Evolutionary conservation across 345 rosid species (phyloP), one percentile per base, ranked within the genome.

Genomic region (Arabidopsis suecica): DNA sequence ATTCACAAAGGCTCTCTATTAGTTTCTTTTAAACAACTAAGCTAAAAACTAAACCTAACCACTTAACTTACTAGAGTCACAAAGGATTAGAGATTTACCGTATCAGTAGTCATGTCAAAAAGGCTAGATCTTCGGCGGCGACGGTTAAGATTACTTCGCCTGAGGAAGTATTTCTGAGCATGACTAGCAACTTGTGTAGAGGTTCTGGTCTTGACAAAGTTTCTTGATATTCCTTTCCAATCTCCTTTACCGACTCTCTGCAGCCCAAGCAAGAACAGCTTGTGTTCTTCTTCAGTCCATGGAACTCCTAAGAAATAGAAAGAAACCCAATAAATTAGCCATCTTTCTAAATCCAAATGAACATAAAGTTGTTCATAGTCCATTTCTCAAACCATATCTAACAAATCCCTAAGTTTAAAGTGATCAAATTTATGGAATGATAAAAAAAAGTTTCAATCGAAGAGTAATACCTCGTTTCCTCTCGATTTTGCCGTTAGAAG

Each of bases 141-240:
- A 59, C 97, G 96, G 53, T 91, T 91, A 73, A 88, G 86, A 78
- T 87, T 94, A 70, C 72, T 83, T 7, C 90, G 87, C 28, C 97
- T 89, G 65, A 91, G 91, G 48, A 89, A 94, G 72, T 91, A 90
- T 54, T 94, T 94, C 85, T 94, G 98, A 72, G 98, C 98, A 37
- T 94, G 98, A 66, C 98, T 94, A 4, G 98, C 98, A 11, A 94
- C 98, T 83, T 91, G 98, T 0, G 98, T 91, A 3, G 98, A 95
- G 1, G 96, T 94, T 42, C 98, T 83, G 49, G 84, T 85, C 83
- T 89, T 91, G 12, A 94, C 98, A 69, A 87, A 94, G 77, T 86
- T 94, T 45, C 87, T 82, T 4, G 98, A 94, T 32, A 94, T 94
- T 28, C 96, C 96, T 73, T 93, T 90, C 98, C 97, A 91, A 69